Evolutionary conservation across 257 asterid genomes (phyloP).

Genomic region (Solanum phureja): DNA sequence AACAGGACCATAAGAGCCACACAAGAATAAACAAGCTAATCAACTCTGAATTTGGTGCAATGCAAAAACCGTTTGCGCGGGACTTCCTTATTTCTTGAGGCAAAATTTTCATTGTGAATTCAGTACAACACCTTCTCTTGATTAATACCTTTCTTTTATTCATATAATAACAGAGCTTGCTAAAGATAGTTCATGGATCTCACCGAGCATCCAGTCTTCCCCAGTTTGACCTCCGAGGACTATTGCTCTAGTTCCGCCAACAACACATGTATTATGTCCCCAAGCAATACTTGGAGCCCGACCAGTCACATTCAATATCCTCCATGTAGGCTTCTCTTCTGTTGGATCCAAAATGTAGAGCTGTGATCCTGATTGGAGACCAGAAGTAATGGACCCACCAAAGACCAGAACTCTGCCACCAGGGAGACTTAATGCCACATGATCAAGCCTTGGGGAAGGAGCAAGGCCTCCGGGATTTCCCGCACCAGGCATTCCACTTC

Average conservation of each 20-base stretch:
- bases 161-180: slow-evolving; percentile 43
- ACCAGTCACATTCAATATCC: slow-evolving; percentile 81
- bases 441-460: slow-evolving; percentile 96
- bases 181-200: slow-evolving; percentile 76
- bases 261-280: slow-evolving; percentile 91
- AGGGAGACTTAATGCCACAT: slow-evolving; percentile 88
- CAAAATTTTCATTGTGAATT: neutral
- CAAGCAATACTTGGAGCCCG: slow-evolving; percentile 84
- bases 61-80: neutral
- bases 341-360: slow-evolving; percentile 87
- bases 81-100: neutral
- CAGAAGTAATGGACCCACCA: slow-evolving; percentile 90
- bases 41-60: neutral
- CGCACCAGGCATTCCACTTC: slow-evolving; percentile 91
- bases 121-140: neutral
- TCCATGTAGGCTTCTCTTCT: slow-evolving; percentile 96
- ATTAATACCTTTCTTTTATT: slow-evolving; percentile 1
- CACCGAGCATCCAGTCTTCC: slow-evolving; percentile 93
- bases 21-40: slow-evolving; percentile 6
- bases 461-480: slow-evolving; percentile 93
- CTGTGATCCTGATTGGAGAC: slow-evolving; percentile 96
- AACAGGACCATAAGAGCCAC: slow-evolving; percentile 8
- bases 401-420: slow-evolving; percentile 78
- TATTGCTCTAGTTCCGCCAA: slow-evolving; percentile 87
- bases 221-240: slow-evolving; percentile 94